Evolutionary conservation across 306 rosid genomes (phyloP).

Genomic region (Betula pendula): DNA sequence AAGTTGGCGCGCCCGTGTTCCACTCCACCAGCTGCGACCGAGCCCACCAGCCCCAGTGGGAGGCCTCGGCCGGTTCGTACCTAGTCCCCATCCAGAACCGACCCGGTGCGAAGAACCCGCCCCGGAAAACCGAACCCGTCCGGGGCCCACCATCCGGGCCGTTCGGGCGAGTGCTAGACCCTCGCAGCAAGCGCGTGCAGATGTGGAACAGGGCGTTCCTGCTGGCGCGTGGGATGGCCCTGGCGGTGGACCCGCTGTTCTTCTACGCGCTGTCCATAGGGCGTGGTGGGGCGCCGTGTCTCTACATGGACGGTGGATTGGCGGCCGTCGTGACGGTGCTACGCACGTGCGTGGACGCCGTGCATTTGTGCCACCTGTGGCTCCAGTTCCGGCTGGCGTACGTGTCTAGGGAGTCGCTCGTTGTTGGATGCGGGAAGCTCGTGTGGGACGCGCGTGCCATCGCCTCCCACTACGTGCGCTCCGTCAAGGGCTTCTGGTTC

Average conservation of each 20-base stretch:
- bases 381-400: conserved; percentile 86
- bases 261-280: conserved; percentile 93
- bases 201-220: conserved; percentile 76
- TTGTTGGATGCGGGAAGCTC: conserved; percentile 94
- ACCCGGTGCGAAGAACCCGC: conserved; percentile 26
- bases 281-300: conserved; percentile 75
- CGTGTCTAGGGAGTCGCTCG: conserved; percentile 84
- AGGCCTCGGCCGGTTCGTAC: conserved; percentile 88
- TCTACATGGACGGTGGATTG: conserved; percentile 84
- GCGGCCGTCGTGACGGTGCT: conserved; percentile 75
- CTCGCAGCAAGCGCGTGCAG: conserved; percentile 84
- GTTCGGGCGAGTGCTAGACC: conserved; percentile 70
- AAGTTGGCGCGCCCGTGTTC: conserved; percentile 75
- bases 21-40: conserved; percentile 92
- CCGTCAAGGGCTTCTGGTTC: conserved; percentile 86
- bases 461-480: conserved; percentile 70
- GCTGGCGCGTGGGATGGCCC: conserved; percentile 80
- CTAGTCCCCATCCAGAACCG: conserved; percentile 65
- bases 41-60: conserved; percentile 77
- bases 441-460: conserved; percentile 92
- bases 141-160: conserved; percentile 25
- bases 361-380: conserved; percentile 77
- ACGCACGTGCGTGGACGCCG: conserved; percentile 68
- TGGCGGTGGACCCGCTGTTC: conserved; percentile 88
- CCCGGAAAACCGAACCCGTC: not conserved